Conservation (phyloP, 345 rosid genomes). For the Eutrema japonicum region DNA sequence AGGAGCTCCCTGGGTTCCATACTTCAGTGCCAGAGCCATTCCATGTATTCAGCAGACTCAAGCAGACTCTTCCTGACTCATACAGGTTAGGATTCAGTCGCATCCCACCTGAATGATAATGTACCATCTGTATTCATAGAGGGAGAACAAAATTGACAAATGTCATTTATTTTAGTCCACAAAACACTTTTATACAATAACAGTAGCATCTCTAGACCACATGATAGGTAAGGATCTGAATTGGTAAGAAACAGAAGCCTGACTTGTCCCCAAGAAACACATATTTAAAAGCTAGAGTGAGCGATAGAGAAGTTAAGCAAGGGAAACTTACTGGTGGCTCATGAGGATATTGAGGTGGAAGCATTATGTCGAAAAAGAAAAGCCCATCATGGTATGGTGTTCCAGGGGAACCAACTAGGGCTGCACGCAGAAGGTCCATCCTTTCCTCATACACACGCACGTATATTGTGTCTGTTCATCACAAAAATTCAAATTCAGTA, state of each 20-base stretch:
- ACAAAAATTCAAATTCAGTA: slow-evolving; percentile 10
- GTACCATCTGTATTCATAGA: slow-evolving; percentile 62
- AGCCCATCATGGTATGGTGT: slow-evolving; percentile 94
- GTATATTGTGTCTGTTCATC: slow-evolving; percentile 69
- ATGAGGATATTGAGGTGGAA: slow-evolving; percentile 83
- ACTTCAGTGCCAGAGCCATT: slow-evolving; percentile 83
- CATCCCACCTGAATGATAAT: slow-evolving; percentile 87
- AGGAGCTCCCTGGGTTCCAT: slow-evolving; percentile 81
- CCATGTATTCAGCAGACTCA: slow-evolving; percentile 96
- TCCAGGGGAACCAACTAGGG: slow-evolving; percentile 79
- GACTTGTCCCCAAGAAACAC: slow-evolving; percentile 24
- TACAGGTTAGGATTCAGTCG: slow-evolving; percentile 91
- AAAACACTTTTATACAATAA: slow-evolving; percentile 7
- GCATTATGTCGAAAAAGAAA: slow-evolving; percentile 86
- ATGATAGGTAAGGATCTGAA: neutral
- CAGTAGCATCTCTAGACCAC: neutral
- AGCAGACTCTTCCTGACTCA: slow-evolving; percentile 88
- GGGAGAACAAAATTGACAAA: neutral
- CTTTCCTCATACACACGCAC: slow-evolving; percentile 83
- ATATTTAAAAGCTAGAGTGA: neutral
- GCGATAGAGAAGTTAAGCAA: slow-evolving; percentile 10
- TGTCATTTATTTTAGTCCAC: slow-evolving; percentile 2
- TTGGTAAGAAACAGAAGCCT: slow-evolving; percentile 2
- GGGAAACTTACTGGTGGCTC: slow-evolving; percentile 82
- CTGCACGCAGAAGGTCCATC: slow-evolving; percentile 87